Base-by-base conservation (phyloP, 352 stramenopile species). In the Pythium aristosporum region DNA sequence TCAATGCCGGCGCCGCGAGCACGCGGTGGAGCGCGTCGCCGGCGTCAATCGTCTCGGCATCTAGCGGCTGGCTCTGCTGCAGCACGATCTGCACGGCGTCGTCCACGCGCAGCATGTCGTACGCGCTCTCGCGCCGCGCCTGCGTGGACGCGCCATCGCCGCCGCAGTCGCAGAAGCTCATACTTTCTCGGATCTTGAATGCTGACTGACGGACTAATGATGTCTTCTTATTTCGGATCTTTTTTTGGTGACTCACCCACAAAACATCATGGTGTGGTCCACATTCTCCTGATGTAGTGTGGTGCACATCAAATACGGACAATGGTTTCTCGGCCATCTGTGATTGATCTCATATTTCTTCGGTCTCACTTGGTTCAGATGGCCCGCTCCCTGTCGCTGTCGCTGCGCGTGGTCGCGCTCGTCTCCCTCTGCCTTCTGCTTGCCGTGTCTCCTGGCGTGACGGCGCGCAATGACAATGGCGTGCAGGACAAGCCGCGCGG, bases 81-180 rank as follows among this genome's bases (percentile, higher is more conserved):
- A 94, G 65, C 58, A 94, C 82, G 8, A 80, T 63, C 2, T 70
- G 47, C 51, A 92, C 66, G 0, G 83, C 83, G 5, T 75, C 63
- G 18, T 88, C 71, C 51, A 94, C 80, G 42, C 58, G 72, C 25
- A 88, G 61, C 83, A 94, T 92, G 52, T 81, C 82, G 69, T 92
- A 94, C 51, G 73, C 62, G 73, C 85, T 94, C 68, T 92, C 81
- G 28, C 85, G 82, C 30, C 72, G 69, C 32, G 53, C 20, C 65
- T 72, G 65, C 42, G 72, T 49, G 23, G 79, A 84, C 63, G 72
- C 79, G 65, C 79, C 79, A 28, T 76, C 72, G 51, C 73, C 69
- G 11, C 74, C 76, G 65, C 75, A 80, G 13, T 81, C 77, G 60
- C 82, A 91, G 39, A 72, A 70, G 53, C 69, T 69, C 51, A 78